Evolutionary conservation across 495 filamentous ascomycete genomes (phyloP).

Genomic region (Penicillium cataractarum): DNA sequence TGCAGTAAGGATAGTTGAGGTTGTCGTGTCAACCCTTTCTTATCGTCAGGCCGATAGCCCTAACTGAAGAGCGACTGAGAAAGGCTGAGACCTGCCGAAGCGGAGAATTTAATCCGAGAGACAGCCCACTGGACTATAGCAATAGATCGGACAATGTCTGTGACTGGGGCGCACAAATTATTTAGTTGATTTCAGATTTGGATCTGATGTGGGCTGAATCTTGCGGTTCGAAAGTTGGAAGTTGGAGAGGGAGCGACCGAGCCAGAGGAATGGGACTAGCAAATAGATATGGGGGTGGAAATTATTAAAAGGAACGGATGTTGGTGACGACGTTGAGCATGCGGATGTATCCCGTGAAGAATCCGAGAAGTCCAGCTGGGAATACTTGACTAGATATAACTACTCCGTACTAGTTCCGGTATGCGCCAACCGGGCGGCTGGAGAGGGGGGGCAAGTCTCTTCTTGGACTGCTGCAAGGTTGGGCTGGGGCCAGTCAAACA

Average conservation of each 20-base stretch:
- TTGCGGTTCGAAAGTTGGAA: neutral
- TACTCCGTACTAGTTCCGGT: slow-evolving; percentile 19
- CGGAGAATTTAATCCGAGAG: slow-evolving; percentile 29
- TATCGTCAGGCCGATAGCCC: slow-evolving; percentile 38
- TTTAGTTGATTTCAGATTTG: slow-evolving; percentile 8
- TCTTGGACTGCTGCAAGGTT: slow-evolving; percentile 26
- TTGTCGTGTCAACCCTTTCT: slow-evolving; percentile 54
- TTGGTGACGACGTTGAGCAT: slow-evolving; percentile 38
- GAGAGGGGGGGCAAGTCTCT: neutral
- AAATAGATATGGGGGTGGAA: slow-evolving; percentile 1
- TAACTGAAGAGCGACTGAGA: slow-evolving; percentile 29
- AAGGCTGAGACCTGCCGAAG: slow-evolving; percentile 36
- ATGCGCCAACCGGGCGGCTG: slow-evolving; percentile 32
- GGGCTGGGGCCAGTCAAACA: slow-evolving; percentile 24
- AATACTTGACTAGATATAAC: slow-evolving; percentile 39
- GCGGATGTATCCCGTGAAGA: slow-evolving; percentile 46
- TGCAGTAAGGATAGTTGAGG: slow-evolving; percentile 48
- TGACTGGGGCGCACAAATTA: slow-evolving; percentile 14
- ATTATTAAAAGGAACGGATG: slow-evolving; percentile 14
- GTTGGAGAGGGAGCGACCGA: slow-evolving; percentile 12
- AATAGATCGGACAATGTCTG: slow-evolving; percentile 24
- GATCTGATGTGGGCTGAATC: neutral
- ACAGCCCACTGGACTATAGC: slow-evolving; percentile 26
- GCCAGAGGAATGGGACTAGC: slow-evolving; percentile 7
- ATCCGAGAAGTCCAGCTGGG: slow-evolving; percentile 26